Percentiles rank a stretch among this genome's conserved stretches.
These are phyloP conservation scores for Coccinonectria pachysandricola DNA, from an alignment of 2,329 filamentous ascomycete species.

Conservation along the genomic window DNA sequence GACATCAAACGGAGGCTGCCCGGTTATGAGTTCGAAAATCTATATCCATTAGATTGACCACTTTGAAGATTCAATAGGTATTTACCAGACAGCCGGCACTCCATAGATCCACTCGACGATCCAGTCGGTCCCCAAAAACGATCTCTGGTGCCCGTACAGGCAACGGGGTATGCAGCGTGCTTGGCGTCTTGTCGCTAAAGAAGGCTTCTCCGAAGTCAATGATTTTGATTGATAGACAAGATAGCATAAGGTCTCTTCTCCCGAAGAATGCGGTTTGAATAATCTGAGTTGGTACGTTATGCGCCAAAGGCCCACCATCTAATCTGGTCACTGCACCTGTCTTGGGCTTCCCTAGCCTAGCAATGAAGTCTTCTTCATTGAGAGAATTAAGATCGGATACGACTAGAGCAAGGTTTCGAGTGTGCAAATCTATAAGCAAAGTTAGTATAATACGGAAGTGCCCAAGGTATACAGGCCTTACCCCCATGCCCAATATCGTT, in stretches of 20 bases:
- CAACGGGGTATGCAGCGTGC: slow-evolving; percentile 8
- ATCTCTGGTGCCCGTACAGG: slow-evolving; percentile 12
- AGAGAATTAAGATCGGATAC: slow-evolving; percentile 1
- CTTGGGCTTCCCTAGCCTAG: slow-evolving; percentile 5
- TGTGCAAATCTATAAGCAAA: slow-evolving; percentile 9
- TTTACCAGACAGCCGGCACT: slow-evolving; percentile 12
- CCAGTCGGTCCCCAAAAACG: slow-evolving; percentile 9
- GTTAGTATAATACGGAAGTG: neutral
- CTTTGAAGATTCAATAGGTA: neutral
- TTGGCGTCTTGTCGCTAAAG: slow-evolving; percentile 2
- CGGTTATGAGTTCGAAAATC: slow-evolving; percentile 16
- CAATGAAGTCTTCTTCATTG: slow-evolving; percentile 4
- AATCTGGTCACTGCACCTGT: slow-evolving; percentile 3
- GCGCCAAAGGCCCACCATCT: slow-evolving; percentile 1
- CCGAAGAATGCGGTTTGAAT: slow-evolving; percentile 4
- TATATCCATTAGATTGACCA: slow-evolving; percentile 1
- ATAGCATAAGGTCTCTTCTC: neutral
- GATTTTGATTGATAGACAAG: slow-evolving; percentile 7
- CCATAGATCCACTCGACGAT: slow-evolving; percentile 14
- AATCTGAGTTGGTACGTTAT: slow-evolving; percentile 5
- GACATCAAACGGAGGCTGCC: slow-evolving; percentile 14
- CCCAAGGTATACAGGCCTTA: neutral
- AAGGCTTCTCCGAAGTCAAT: slow-evolving; percentile 16
- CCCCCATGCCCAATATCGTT: slow-evolving; percentile 12
- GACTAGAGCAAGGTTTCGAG: slow-evolving; percentile 8